These are phyloP conservation scores for Trichoderma guizhouense DNA, from an alignment of 2,329 filamentous ascomycete species.

Conservation along the genomic window DNA sequence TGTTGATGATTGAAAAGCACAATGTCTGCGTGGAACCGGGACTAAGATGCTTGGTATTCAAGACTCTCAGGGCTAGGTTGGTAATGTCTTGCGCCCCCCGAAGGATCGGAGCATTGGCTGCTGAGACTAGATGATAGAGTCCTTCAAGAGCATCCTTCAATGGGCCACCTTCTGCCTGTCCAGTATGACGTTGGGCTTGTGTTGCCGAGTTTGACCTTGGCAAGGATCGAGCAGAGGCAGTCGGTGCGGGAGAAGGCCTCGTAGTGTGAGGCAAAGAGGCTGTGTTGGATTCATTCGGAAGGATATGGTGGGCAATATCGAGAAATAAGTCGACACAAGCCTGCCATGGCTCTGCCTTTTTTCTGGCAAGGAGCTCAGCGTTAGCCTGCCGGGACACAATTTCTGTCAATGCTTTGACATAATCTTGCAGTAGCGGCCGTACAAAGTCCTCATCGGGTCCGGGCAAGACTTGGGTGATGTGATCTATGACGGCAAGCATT, in stretches of 20 bases:
- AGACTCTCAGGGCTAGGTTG: slow-evolving; percentile 54
- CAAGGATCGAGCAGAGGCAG: slow-evolving; percentile 31
- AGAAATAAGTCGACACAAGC: slow-evolving; percentile 68
- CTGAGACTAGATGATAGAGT: slow-evolving; percentile 60
- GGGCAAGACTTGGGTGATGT: slow-evolving; percentile 73
- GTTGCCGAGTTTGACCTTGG: slow-evolving; percentile 30
- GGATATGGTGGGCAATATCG: slow-evolving; percentile 52
- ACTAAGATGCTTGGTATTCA: slow-evolving; percentile 57
- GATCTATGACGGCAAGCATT: slow-evolving; percentile 72
- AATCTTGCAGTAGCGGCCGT: slow-evolving; percentile 68
- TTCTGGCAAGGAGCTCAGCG: slow-evolving; percentile 69
- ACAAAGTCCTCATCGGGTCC: slow-evolving; percentile 60
- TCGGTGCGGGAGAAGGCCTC: slow-evolving; percentile 48
- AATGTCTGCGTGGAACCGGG: slow-evolving; percentile 64
- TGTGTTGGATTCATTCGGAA: slow-evolving; percentile 39
- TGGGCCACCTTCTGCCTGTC: slow-evolving; percentile 31
- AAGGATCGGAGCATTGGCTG: slow-evolving; percentile 64
- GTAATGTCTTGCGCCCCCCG: slow-evolving; percentile 55
- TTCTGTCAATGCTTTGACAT: slow-evolving; percentile 69
- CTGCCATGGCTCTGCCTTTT: slow-evolving; percentile 61
- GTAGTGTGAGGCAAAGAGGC: slow-evolving; percentile 32
- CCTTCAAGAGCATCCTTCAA: slow-evolving; percentile 53
- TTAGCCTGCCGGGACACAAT: slow-evolving; percentile 72
- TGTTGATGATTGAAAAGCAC: slow-evolving; percentile 74
- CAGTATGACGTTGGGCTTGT: slow-evolving; percentile 30